Base-by-base conservation (phyloP, 2,329 filamentous ascomycete genomes). In the Clathrospora elynae region DNA sequence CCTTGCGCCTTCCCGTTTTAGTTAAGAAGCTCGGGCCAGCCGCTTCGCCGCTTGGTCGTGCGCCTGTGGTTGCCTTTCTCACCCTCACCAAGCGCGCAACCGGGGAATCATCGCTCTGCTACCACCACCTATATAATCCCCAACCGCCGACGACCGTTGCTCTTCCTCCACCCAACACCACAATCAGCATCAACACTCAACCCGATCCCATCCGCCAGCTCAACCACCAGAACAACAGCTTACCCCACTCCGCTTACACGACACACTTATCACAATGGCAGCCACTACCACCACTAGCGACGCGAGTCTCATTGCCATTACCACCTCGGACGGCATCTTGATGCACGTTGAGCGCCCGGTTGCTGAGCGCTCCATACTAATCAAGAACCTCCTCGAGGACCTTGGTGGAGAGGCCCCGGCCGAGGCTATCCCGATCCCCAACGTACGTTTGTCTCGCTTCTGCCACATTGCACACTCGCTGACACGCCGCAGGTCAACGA, bases 321-420 rank as follows among this genome's bases (percentile, higher is more conserved):
- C 71, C 42, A 73, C 71, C 51, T 74, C 70, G 45, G 75, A 78
- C 57, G 71, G 71, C 48, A 65, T 72, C 55, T 68, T 73, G 51
- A 69, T 78, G 53, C 45, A 55, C 14, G 73, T 75, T 25, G 71
- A 95, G 54, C 88, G 89, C 54, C 78, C 82, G 24, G 88, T 97
- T 49, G 90, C 88, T 28, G 90, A 96, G 78, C 88, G 92, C 56
- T 96, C 90, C 3, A 84, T 96, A 64, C 80, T 99, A 38, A 95
- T 99, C 78, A 96, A 96, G 84, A 96, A 97, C 79, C 86, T 99
- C 86, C 82, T 99, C 31, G 91, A 96, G 68, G 93, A 99, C 76
- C 76, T 97, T 33, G 90, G 90, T 57, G 85, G 68, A 40, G 74
- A 76, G 36, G 70, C 68, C 49, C n/a, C n/a, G n/a, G 68, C 71